These are phyloP conservation scores for Fistulinella staudtii DNA, from an alignment of 1,284 basidiomycete genomes.

Conservation along the genomic window DNA sequence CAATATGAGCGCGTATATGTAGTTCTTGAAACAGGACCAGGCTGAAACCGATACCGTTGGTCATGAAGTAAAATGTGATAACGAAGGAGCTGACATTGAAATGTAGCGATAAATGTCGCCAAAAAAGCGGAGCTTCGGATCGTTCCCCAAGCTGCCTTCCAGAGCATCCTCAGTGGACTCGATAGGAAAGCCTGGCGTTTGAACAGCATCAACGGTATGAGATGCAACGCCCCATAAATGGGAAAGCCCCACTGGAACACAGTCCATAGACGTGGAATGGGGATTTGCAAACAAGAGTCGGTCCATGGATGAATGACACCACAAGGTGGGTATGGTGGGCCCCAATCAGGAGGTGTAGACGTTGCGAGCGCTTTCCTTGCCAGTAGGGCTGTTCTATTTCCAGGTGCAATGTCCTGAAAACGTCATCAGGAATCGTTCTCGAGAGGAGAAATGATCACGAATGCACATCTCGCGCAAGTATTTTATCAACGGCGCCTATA, in stretches of 20 bases:
- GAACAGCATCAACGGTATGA: conserved; percentile 83
- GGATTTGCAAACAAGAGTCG: conserved; percentile 65
- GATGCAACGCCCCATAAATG: conserved; percentile 86
- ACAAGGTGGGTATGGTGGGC: conserved; percentile 58
- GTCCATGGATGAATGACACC: conserved; percentile 79
- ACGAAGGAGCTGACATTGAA: conserved; percentile 59
- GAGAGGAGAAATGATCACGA: conserved; percentile 10
- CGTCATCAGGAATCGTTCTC: conserved; percentile 8
- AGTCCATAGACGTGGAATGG: conserved; percentile 71
- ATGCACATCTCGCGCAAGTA: conserved; percentile 49
- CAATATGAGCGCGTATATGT: conserved; percentile 50
- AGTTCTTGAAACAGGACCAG: conserved; percentile 72
- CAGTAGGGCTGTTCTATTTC: conserved; percentile 38
- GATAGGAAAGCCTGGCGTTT: conserved; percentile 59
- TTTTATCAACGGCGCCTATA: conserved; percentile 49
- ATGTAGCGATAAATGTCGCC: conserved; percentile 80
- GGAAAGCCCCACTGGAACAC: conserved; percentile 87
- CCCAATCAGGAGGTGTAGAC: conserved; percentile 39
- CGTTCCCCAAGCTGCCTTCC: conserved; percentile 69
- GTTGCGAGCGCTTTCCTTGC: conserved; percentile 34
- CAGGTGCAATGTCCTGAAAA: conserved; percentile 39
- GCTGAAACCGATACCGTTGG: conserved; percentile 37
- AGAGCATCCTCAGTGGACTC: conserved; percentile 62
- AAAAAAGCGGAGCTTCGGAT: conserved; percentile 87
- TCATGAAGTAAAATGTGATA: not conserved